Evolutionary conservation across 75 land plant species (phyloP), one percentile per base, ranked within the genome.

Genomic region (Adiantum capillusveneris): DNA sequence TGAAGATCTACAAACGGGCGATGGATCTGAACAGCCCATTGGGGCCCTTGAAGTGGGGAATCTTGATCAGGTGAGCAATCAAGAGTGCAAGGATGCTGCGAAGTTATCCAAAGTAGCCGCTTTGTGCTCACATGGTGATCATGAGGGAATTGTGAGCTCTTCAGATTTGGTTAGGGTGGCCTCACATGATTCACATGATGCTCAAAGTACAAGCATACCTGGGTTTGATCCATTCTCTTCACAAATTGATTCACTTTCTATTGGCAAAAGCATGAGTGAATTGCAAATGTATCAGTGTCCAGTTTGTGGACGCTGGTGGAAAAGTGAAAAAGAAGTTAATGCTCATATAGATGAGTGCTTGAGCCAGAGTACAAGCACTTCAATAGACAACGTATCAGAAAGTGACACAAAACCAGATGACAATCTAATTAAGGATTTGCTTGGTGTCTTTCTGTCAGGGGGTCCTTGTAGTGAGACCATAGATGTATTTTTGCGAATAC

Each of bases 281-380:
- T 37, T 65, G 22, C 41, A 73, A 5, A 72, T 65, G 44, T 68
- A 70, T 55, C 75, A 78, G 28, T 87, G 91, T 68, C 91, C 91
- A 0, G 65, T 87, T 25, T 87, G 91, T 56, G 56, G 60, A 21
- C 25, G 27, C 12, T 25, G 62, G 46, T 87, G 45, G 44, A 49
- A 49, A 14, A 74, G 84, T 3, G 91, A 87, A 52, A 59, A 69
- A 1, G 88, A 73, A 58, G 80, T 84, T n/a, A 64, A 79, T 6
- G 25, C 41, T 16, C 87, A 87, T 53, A 57, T 84, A 11, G 88
- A 81, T 16, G 37, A 67, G 21, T 81, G 85, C 67, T 43, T 79
- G 25, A 59, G 41, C 18, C 37, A 41, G 14, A 46, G 17, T 46
- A 3, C 50, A 46, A 3, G 6, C 22, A n/a, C 13, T 46, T 46